A percentile compares a stretch with the other conserved stretches of the same genome.
Conservation (phyloP, 2,329 filamentous ascomycete species). For the Trichoderma afroharzianum region DNA sequence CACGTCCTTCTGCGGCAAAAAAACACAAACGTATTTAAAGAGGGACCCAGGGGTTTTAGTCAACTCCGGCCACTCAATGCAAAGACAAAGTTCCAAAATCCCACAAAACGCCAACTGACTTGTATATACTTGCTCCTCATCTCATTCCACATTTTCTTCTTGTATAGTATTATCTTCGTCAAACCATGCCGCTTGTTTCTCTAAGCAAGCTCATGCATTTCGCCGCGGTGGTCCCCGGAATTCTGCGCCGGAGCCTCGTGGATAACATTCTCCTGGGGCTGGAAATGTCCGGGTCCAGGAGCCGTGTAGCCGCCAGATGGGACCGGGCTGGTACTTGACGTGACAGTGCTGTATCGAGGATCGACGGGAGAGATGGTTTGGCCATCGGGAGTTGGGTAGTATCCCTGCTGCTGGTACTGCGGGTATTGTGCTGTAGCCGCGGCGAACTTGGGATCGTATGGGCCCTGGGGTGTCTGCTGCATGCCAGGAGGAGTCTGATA, state of each 20-base stretch:
- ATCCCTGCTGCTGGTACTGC: conserved; percentile 20
- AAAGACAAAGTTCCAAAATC: not conserved
- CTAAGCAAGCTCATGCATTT: conserved; percentile 41
- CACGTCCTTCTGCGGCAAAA: not conserved
- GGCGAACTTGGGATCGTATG: conserved; percentile 29
- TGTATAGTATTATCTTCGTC: not conserved
- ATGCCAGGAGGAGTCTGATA: conserved; percentile 20
- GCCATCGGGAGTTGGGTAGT: not conserved
- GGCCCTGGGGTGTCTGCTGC: conserved; percentile 19
- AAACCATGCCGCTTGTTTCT: not conserved
- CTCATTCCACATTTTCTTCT: not conserved
- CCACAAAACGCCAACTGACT: conserved; percentile 10
- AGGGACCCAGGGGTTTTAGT: not conserved
- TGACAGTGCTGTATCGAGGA: conserved; percentile 20
- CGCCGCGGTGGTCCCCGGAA: conserved; percentile 35
- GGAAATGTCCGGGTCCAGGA: conserved; percentile 22
- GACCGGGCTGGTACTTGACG: conserved; percentile 22
- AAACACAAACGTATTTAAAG: not conserved
- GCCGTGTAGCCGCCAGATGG: conserved; percentile 21
- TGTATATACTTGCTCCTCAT: not conserved
- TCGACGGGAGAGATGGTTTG: conserved; percentile 19
- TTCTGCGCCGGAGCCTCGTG: conserved; percentile 38
- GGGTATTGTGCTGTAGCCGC: conserved; percentile 13
- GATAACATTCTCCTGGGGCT: conserved; percentile 27
- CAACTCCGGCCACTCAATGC: conserved; percentile 15